Conservation (phyloP, 495 filamentous ascomycete genomes). For the Chaetomium cochliodes region DNA sequence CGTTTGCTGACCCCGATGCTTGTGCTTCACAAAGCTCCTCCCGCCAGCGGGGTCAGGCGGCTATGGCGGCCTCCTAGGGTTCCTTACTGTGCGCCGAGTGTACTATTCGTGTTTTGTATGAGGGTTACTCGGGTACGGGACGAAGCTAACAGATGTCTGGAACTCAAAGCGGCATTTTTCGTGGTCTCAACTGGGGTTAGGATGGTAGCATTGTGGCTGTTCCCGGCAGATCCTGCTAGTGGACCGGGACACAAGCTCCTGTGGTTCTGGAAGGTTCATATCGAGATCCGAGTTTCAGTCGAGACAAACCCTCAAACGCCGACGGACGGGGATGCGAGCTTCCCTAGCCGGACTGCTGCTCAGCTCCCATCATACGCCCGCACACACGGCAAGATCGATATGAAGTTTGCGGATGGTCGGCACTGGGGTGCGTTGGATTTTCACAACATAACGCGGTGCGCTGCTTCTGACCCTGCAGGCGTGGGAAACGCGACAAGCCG, state of each 20-base stretch:
- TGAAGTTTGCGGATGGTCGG: neutral
- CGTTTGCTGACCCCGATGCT: neutral
- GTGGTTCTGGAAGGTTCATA: neutral
- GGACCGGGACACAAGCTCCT: neutral
- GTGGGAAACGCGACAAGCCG: neutral
- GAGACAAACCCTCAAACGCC: neutral
- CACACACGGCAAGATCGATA: neutral
- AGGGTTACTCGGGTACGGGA: neutral
- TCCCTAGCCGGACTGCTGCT: neutral
- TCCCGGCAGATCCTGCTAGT: slow-evolving; percentile 4
- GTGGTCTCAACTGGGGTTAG: neutral
- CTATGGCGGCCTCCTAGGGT: slow-evolving; percentile 12
- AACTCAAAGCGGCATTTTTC: slow-evolving; percentile 14
- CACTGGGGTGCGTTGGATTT: neutral
- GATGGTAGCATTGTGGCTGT: slow-evolving; percentile 11
- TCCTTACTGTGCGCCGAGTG: too few relatives aligned
- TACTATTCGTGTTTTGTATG: neutral
- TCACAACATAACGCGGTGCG: neutral
- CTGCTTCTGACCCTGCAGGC: neutral
- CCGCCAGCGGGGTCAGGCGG: neutral
- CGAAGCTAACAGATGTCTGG: neutral
- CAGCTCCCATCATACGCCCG: neutral
- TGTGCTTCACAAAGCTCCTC: neutral
- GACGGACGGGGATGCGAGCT: too few relatives aligned
- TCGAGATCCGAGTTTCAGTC: neutral